These are phyloP conservation scores for Halenospora varia DNA, from an alignment of 495 filamentous ascomycete species.

Conservation along the genomic window DNA sequence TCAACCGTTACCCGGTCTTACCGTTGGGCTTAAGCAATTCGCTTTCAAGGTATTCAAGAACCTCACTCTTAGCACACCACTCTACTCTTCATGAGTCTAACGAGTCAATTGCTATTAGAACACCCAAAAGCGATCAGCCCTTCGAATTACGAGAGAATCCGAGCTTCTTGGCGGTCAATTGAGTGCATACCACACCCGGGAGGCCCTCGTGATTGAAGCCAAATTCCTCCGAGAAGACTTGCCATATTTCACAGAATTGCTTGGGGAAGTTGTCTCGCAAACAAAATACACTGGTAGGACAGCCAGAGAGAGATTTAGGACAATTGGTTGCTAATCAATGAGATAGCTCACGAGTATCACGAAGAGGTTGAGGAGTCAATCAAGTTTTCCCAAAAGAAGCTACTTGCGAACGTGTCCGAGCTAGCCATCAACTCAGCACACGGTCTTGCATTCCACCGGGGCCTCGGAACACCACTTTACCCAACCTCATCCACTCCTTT, in stretches of 20 bases:
- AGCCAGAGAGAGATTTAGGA: constrained; percentile 26
- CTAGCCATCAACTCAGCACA: constrained; percentile 84
- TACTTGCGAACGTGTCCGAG: constrained; percentile 59
- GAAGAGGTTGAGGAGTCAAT: constrained; percentile 78
- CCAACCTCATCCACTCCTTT: constrained; percentile 65
- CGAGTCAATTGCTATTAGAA: constrained; percentile 46
- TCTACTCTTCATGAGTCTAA: background rate
- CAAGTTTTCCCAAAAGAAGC: constrained; percentile 62
- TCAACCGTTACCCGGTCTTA: constrained; percentile 81
- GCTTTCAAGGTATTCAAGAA: constrained; percentile 79
- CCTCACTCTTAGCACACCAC: background rate
- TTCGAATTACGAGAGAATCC: constrained; percentile 89
- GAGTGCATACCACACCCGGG: constrained; percentile 78
- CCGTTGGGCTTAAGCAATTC: constrained; percentile 85
- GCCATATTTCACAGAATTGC: constrained; percentile 94
- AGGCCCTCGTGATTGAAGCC: constrained; percentile 85
- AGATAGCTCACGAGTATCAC: constrained; percentile 75
- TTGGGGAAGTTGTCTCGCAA: constrained; percentile 83
- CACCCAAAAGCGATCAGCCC: constrained; percentile 76
- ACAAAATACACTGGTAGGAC: constrained; percentile 76
- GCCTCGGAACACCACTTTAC: constrained; percentile 73
- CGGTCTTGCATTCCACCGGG: constrained; percentile 87
- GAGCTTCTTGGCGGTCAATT: constrained; percentile 91
- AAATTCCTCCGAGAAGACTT: constrained; percentile 94
- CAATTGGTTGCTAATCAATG: constrained; percentile 1